phyloP scores from a whole-genome alignment of 2,329 filamentous ascomycete genomes.

The Dryadomyces sulphureus region DNA sequence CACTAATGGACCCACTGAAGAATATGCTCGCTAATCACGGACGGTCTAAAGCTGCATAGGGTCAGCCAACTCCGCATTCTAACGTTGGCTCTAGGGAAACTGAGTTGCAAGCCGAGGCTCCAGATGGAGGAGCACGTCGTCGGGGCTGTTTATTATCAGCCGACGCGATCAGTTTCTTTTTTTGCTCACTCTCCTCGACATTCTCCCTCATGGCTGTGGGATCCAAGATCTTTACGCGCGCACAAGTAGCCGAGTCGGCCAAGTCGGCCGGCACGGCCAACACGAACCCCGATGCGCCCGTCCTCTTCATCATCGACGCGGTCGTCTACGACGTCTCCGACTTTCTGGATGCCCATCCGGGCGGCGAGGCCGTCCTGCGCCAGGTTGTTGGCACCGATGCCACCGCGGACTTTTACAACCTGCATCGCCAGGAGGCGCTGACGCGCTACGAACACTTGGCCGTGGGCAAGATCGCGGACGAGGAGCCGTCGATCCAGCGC shows the following conservation, averaged over 20 bases:
- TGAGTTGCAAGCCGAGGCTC: not conserved
- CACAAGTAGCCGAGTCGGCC: constrained; percentile 41
- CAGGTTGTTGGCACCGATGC: constrained; percentile 74
- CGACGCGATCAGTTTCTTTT: not conserved
- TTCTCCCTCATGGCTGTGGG: constrained; percentile 19
- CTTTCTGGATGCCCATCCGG: constrained; percentile 74
- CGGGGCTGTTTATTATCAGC: not conserved
- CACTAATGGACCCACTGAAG: not conserved
- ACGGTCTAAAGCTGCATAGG: not conserved
- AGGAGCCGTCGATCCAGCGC: constrained; percentile 59
- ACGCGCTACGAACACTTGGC: constrained; percentile 61
- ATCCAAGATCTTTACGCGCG: constrained; percentile 39
- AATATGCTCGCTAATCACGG: not conserved
- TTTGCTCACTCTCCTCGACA: not conserved
- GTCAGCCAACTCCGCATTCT: not conserved
- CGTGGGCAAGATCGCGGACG: constrained; percentile 61
- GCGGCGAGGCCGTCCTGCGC: constrained; percentile 62
- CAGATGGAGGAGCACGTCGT: not conserved
- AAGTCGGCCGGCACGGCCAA: constrained; percentile 44
- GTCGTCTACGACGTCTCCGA: constrained; percentile 78
- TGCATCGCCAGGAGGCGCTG: constrained; percentile 82
- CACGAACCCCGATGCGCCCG: constrained; percentile 52
- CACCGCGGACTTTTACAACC: constrained; percentile 76
- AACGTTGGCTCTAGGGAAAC: not conserved
- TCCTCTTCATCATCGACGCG: constrained; percentile 77